phyloP scores from a whole-genome alignment of 345 rosid genomes.

The Boechera divaricarpa region DNA sequence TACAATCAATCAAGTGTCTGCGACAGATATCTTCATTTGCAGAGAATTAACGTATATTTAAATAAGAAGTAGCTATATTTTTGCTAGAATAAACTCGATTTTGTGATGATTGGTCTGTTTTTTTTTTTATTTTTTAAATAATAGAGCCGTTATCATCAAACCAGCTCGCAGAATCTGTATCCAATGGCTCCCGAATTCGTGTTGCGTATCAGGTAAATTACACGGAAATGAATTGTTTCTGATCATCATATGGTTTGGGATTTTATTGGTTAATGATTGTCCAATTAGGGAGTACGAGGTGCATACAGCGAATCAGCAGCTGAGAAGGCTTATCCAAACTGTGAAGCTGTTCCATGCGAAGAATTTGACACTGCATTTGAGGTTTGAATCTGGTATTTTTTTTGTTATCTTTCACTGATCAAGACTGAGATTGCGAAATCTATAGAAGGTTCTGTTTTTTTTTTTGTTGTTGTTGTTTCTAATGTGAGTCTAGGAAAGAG shows the following conservation, averaged over 20 bases:
- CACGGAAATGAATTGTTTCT: not conserved
- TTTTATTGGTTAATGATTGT: constrained; percentile 19
- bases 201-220: constrained; percentile 88
- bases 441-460: not conserved
- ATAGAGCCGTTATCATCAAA: constrained; percentile 83
- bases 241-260: not conserved
- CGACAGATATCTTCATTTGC: not conserved
- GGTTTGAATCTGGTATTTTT: constrained; percentile 47
- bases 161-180: constrained; percentile 51
- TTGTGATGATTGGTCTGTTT: constrained; percentile 3
- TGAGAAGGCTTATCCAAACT: constrained; percentile 89
- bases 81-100: not conserved
- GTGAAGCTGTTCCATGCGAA: constrained; percentile 97
- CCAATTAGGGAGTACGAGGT: constrained; percentile 77
- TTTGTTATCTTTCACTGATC: not conserved
- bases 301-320: constrained; percentile 98
- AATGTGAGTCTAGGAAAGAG: not conserved
- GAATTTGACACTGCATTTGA: constrained; percentile 95
- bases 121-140: not conserved
- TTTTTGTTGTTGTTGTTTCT: constrained; percentile 1
- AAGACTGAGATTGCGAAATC: not conserved
- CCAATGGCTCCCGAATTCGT: constrained; percentile 77
- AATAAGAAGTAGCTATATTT: not conserved
- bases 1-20: not conserved
- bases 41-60: not conserved